Evolutionary conservation across 805 yeast genomes (phyloP), one percentile per base, ranked within the genome.

Genomic region (Cyberlindnera meyerae): DNA sequence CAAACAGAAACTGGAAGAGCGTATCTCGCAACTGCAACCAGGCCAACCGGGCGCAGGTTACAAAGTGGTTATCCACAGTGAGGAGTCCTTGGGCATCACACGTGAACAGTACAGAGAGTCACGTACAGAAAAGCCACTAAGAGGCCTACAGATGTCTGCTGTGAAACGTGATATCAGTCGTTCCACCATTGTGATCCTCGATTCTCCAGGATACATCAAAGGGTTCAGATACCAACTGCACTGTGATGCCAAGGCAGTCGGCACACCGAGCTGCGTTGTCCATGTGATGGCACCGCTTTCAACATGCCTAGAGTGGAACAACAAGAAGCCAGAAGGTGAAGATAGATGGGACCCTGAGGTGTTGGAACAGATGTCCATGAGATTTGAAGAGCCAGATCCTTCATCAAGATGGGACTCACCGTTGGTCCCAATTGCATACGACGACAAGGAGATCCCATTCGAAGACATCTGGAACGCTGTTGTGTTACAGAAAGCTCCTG

Each of bases 401-500:
- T 74, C 75, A 51, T 75, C 81, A 18, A 65, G 96, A 42, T 93
- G 98, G 98, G 98, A 93, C 54, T 77, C 95, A 4, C 98, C 98
- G 6, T 63, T 90, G 43, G 79, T 88, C 54, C 77, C 86, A 0
- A 60, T 89, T 1, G 72, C 71, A 66, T 50, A 50, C 13, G 77
- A 73, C 33, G 79, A 80, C 22, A 65, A 64, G 12, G 61, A 60
- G 3, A 52, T 80, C 18, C 84, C 88, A 0, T 58, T 81, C 15
- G 82, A 80, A 2, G 83, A 77, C 13, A 71, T 93, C 2, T 79
- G 82, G 79, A 70, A 70, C 33, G 71, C 77, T 1, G 51, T 82
- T 3, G 80, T 76, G 24, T 52, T 55, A 21, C 53, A 60, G 9
- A 71, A 75, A 57, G 71, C 84, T 36, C 68, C 83, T 37, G 74